Evolutionary conservation across 306 rosid species (phyloP).

Genomic region (Cyclanthera cordifolia): DNA sequence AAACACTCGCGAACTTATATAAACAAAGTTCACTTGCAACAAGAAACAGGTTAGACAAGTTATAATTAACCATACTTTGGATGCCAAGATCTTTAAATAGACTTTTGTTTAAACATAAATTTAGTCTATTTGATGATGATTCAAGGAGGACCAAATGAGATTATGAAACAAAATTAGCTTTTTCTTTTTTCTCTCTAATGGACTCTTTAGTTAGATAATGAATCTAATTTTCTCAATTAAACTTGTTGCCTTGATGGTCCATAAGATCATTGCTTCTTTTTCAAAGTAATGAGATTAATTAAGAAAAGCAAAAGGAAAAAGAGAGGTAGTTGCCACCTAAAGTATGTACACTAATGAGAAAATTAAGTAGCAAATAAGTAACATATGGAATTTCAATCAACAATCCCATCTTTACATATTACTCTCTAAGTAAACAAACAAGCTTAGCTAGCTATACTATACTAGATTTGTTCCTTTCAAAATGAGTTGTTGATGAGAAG

Average conservation of each 20-base stretch:
- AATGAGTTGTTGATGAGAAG: neutral
- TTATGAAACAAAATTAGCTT: neutral
- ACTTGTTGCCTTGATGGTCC: neutral
- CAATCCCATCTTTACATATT: neutral
- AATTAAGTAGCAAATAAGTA: slow-evolving; percentile 1
- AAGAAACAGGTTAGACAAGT: too few species aligned
- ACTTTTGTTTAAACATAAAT: neutral
- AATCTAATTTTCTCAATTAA: neutral
- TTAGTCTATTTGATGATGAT: neutral
- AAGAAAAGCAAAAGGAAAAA: neutral
- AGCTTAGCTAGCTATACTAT: neutral
- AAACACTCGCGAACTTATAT: too few species aligned
- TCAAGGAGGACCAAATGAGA: neutral
- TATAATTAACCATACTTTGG: too few species aligned
- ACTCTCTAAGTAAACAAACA: neutral
- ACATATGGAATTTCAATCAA: neutral
- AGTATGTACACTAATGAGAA: neutral
- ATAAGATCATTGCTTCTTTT: neutral
- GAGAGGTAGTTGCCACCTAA: neutral
- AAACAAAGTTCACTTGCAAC: too few species aligned
- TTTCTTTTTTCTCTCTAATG: neutral
- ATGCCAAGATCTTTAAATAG: neutral
- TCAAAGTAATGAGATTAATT: neutral
- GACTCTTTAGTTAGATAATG: neutral
- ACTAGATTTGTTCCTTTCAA: neutral